phyloP scores from a whole-genome alignment of 306 rosid genomes.

The Cotoneaster glaucophyllus region DNA sequence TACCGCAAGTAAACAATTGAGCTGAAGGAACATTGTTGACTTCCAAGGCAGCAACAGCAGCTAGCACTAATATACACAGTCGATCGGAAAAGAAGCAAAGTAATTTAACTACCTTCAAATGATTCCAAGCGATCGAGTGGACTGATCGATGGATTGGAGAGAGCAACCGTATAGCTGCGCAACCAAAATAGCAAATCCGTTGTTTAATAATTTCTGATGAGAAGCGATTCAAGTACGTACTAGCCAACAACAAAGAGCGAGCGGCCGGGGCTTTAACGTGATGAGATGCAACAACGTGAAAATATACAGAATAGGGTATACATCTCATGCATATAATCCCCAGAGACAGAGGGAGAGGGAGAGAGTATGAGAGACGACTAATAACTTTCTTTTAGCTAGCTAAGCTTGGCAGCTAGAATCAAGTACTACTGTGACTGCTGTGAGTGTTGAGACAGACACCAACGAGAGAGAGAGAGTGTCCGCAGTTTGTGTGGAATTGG shows the following conservation, averaged over 20 bases:
- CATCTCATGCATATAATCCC: not conserved
- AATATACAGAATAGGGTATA: not conserved
- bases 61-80: conserved; percentile 9
- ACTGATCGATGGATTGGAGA: not conserved
- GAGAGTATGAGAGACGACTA: conserved; percentile 8
- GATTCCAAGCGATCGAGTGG: not conserved
- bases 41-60: conserved; percentile 14
- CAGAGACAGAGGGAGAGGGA: conserved; percentile 1
- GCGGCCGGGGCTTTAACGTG: not conserved
- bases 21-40: not conserved
- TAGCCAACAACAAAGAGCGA: not conserved
- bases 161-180: conserved; percentile 11
- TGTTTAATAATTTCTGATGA: not conserved
- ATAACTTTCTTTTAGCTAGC: conserved; percentile 17
- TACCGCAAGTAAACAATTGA: conserved; percentile 24
- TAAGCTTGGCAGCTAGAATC: not conserved
- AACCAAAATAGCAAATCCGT: not conserved
- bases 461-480: conserved; percentile 7
- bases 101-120: not conserved
- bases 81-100: conserved; percentile 12
- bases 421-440: not conserved
- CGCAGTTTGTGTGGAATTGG: conserved; percentile 31
- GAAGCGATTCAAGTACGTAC: not conserved
- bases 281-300: not conserved
- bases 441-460: conserved; percentile 24